Percentiles rank a stretch among this genome's conserved stretches.
These are phyloP conservation scores for Tolypocladium ovalisporum DNA, from an alignment of 2,329 filamentous ascomycete genomes.

Conservation along the genomic window DNA sequence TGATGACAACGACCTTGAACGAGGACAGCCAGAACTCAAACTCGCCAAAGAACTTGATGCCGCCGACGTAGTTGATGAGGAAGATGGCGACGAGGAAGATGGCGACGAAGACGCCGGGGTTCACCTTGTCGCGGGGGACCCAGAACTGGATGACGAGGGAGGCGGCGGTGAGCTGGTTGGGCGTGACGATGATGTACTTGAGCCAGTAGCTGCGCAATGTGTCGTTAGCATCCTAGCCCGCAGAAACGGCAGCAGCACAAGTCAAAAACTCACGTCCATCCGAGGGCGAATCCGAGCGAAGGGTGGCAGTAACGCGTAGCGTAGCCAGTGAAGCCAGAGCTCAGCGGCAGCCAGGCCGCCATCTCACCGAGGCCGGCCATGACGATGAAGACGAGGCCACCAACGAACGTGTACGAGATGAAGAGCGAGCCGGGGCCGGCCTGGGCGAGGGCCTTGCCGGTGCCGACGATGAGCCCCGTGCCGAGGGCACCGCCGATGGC, in stretches of 20 bases:
- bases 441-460: constrained; percentile 41
- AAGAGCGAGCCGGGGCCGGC: constrained; percentile 55
- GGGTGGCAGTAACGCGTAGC: constrained; percentile 71
- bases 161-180: constrained; percentile 75
- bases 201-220: constrained; percentile 41
- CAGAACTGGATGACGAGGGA: constrained; percentile 72
- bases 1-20: constrained; percentile 58
- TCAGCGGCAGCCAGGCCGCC: constrained; percentile 70
- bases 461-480: constrained; percentile 65
- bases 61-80: constrained; percentile 49
- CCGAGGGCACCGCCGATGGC: constrained; percentile 67
- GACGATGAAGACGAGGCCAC: constrained; percentile 65
- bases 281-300: constrained; percentile 68
- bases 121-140: constrained; percentile 53
- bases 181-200: constrained; percentile 78
- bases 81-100: constrained; percentile 54
- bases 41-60: constrained; percentile 59
- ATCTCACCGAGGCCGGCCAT: constrained; percentile 78
- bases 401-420: constrained; percentile 60
- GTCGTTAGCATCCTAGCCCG: neutral
- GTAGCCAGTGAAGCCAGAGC: constrained; percentile 72
- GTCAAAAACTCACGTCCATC: constrained; percentile 47
- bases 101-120: constrained; percentile 71
- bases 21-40: constrained; percentile 52
- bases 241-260: neutral